These are phyloP conservation scores for Obba rivulosa DNA, from an alignment of 768 basidiomycete genomes.

Conservation along the genomic window DNA sequence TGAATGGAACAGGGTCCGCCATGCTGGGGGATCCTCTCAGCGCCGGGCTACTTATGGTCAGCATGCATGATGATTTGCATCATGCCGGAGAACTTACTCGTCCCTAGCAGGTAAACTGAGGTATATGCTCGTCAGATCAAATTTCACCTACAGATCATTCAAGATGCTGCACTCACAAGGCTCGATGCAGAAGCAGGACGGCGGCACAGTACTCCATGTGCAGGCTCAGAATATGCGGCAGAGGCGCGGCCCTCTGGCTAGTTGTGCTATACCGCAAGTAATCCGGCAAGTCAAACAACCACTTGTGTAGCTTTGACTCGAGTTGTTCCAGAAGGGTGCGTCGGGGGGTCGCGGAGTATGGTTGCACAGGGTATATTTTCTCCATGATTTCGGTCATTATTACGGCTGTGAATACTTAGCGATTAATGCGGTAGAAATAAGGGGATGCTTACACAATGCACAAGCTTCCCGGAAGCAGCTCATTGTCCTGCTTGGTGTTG, in stretches of 20 bases:
- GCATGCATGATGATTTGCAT: neutral
- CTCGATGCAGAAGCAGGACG: conserved; percentile 68
- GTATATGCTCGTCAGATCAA: conserved; percentile 8
- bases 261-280: conserved; percentile 54
- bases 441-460: conserved; percentile 46
- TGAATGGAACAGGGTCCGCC: conserved; percentile 42
- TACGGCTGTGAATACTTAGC: conserved; percentile 37
- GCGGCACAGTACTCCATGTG: conserved; percentile 76
- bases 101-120: conserved; percentile 69
- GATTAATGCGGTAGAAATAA: neutral
- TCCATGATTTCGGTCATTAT: conserved; percentile 65
- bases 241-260: conserved; percentile 46
- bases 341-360: conserved; percentile 38
- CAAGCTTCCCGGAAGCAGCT: conserved; percentile 52
- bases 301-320: conserved; percentile 67
- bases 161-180: conserved; percentile 53
- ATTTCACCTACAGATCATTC: neutral
- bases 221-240: conserved; percentile 61
- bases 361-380: conserved; percentile 64
- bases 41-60: neutral
- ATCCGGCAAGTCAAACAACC: conserved; percentile 67
- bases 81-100: conserved; percentile 36
- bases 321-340: conserved; percentile 46
- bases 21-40: neutral
- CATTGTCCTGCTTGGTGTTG: conserved; percentile 45